Evolutionary conservation across 2,329 filamentous ascomycete genomes (phyloP).

Genomic region (Diaporthe helianthi): DNA sequence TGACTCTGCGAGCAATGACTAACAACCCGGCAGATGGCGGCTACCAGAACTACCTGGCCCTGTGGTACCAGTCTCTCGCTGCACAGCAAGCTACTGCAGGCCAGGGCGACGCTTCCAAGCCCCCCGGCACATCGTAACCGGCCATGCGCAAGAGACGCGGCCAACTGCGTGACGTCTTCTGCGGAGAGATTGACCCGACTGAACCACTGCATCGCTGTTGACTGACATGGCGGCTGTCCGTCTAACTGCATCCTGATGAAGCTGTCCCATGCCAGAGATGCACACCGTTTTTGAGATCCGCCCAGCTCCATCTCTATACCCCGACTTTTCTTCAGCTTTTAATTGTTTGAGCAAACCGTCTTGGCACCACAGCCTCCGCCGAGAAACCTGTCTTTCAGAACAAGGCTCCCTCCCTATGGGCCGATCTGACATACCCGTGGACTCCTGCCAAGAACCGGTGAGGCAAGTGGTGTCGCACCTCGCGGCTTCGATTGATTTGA

Average conservation of each 20-base stretch:
- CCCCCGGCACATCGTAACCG: conserved; percentile 34
- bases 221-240: conserved; percentile 34
- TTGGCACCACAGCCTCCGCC: conserved; percentile 13
- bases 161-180: conserved; percentile 31
- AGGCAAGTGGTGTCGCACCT: conserved; percentile 27
- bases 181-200: conserved; percentile 32
- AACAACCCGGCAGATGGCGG: conserved; percentile 68
- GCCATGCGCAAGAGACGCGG: conserved; percentile 24
- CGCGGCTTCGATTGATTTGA: conserved; percentile 22
- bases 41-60: conserved; percentile 78
- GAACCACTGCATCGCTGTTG: conserved; percentile 29
- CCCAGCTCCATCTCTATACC: conserved; percentile 28
- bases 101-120: conserved; percentile 36
- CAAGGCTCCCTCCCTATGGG: conserved; percentile 16
- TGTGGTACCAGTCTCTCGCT: conserved; percentile 77
- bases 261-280: conserved; percentile 31
- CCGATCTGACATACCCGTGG: conserved; percentile 26
- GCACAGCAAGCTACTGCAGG: conserved; percentile 41
- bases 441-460: conserved; percentile 24
- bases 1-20: conserved; percentile 35
- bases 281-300: conserved; percentile 13
- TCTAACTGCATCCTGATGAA: conserved; percentile 33
- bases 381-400: conserved; percentile 3
- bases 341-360: conserved; percentile 31
- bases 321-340: conserved; percentile 29